phyloP scores from a whole-genome alignment of 2,329 filamentous ascomycete species.

The Arachnomyces sp. region DNA sequence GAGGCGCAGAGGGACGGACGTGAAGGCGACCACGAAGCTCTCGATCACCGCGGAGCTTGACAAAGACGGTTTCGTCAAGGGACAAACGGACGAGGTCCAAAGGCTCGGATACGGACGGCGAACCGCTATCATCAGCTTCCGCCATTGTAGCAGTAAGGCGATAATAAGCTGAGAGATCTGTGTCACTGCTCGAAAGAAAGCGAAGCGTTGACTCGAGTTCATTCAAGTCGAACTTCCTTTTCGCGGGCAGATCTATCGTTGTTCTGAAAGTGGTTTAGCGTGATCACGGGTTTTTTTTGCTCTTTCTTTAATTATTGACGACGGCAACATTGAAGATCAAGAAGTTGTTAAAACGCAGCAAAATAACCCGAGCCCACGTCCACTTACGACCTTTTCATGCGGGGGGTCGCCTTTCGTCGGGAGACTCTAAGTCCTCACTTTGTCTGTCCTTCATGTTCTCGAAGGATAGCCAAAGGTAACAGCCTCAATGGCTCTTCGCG shows the following conservation, averaged over 20 bases:
- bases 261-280: too few species aligned
- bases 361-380: too few species aligned
- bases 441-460: conserved; percentile 18
- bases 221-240: too few species aligned
- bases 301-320: too few species aligned
- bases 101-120: conserved; percentile 71
- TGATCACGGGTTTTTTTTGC: too few species aligned
- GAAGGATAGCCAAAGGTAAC: conserved; percentile 11
- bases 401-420: conserved; percentile 15
- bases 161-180: background rate
- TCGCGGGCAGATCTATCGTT: too few species aligned
- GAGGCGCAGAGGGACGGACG: conserved; percentile 51
- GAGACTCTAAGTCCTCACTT: conserved; percentile 24
- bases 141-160: conserved; percentile 46
- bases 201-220: background rate
- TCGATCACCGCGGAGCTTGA: conserved; percentile 90
- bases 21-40: conserved; percentile 93
- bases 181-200: background rate
- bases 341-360: too few species aligned
- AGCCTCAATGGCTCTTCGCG: conserved; percentile 8
- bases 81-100: conserved; percentile 92
- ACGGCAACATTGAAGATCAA: too few species aligned
- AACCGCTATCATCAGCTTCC: conserved; percentile 67
- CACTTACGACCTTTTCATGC: conserved; percentile 14
- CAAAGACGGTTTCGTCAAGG: conserved; percentile 91